phyloP scores from a whole-genome alignment of 257 asterid genomes.

The Penstemon newberryi region DNA sequence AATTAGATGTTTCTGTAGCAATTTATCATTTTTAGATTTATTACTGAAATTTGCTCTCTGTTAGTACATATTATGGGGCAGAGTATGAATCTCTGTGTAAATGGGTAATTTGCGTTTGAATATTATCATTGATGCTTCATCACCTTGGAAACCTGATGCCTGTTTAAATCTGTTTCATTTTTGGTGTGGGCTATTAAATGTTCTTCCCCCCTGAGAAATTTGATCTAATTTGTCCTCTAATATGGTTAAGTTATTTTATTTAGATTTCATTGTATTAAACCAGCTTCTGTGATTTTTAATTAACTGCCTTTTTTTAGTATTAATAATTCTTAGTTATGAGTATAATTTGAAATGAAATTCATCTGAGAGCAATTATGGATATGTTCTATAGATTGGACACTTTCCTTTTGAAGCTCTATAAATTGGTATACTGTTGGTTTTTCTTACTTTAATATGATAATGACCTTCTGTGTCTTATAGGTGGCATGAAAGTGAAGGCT shows the following conservation, averaged over 20 bases:
- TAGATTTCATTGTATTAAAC: too few species aligned
- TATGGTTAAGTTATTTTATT: too few species aligned
- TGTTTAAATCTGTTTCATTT: not conserved
- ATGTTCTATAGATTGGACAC: too few species aligned
- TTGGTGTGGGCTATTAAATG: not conserved
- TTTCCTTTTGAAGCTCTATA: not conserved
- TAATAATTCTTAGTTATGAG: not conserved
- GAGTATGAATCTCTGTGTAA: not conserved
- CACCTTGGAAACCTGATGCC: not conserved
- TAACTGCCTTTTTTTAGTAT: not conserved
- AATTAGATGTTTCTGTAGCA: not conserved
- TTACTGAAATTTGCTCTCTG: not conserved
- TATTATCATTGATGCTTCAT: not conserved
- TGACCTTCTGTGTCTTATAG: constrained; percentile 27
- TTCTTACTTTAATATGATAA: not conserved
- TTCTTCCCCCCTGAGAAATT: too few species aligned
- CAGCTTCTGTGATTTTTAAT: too few species aligned
- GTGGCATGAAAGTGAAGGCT: constrained; percentile 96
- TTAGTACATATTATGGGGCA: not conserved
- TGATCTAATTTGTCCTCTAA: too few species aligned
- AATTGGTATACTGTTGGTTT: not conserved
- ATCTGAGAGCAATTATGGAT: not conserved
- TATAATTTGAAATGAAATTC: not conserved
- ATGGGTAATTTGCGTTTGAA: constrained; percentile 33
- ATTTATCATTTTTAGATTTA: not conserved